Base-by-base conservation (phyloP, 1,139 yeast genomes). In the Pichia sp. region DNA sequence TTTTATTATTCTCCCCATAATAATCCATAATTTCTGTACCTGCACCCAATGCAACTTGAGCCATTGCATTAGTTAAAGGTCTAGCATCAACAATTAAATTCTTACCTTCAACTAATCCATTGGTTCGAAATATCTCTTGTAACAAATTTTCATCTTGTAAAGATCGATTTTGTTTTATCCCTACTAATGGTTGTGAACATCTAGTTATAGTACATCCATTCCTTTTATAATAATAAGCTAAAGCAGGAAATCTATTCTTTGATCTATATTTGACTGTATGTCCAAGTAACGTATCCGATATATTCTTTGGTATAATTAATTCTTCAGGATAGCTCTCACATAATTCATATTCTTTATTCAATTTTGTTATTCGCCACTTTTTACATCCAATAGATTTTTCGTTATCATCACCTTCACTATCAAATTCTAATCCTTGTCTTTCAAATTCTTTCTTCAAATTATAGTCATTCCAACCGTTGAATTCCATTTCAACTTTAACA, bases 41-140 rank as follows among this genome's bases (percentile, higher is more conserved):
- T 6, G 97, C 98, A 6, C 98, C 98, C 22, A 91, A 64, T 0
- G 97, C 97, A 43, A 88, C 87, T 57, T 91, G 98, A 0, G 96
- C 98, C 78, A 88, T 77, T 10, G 98, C 97, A 61, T 91, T 91
- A 0, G 96, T 83, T 11, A 88, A 63, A 1, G 98, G 98, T 43
- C 98, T 68, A 21, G 95, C 83, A 64, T 91, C 98, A 3, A 88
- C 91, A 30, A 91, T 78, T 33, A 91, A 61, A 52, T 89, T 88
- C 40, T 76, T 59, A 41, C 41, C 40, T 1, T 47, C 42, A 2
- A 5, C 16, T 15, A 29, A 39, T 22, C 51, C 56, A 16, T 69
- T 69, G 1, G 72, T 68, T 35, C 65, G 66, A 59, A 89, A 88
- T 16, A 86, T 79, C 48, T 88, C 95, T 11, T 69, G 68, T 5